These are phyloP conservation scores for Phytophthora ohioensis DNA, from an alignment of 352 stramenopile species.

Conservation along the genomic window DNA sequence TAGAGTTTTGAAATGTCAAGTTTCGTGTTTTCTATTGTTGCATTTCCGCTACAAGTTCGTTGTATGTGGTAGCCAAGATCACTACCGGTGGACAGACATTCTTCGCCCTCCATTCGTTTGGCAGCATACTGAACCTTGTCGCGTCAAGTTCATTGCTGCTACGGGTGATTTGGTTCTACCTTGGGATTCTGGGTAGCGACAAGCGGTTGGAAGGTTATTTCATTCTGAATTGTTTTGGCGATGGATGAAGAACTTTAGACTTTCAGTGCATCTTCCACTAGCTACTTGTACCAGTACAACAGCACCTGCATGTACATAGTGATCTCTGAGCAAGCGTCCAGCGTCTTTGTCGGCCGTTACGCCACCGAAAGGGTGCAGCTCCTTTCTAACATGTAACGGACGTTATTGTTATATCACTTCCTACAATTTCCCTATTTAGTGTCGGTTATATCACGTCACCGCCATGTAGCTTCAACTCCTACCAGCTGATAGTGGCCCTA, in stretches of 20 bases:
- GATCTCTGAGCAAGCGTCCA: not conserved
- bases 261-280: not conserved
- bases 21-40: too few species aligned
- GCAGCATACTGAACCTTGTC: too few species aligned
- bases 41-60: too few species aligned
- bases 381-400: not conserved
- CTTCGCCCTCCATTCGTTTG: too few species aligned
- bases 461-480: slow-evolving; percentile 16
- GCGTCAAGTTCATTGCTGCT: too few species aligned
- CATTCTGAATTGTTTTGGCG: too few species aligned
- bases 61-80: too few species aligned
- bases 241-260: not conserved
- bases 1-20: not conserved
- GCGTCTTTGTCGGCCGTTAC: slow-evolving; percentile 8
- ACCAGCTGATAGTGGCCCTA: slow-evolving; percentile 27
- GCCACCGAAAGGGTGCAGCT: slow-evolving; percentile 6
- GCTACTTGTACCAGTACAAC: not conserved
- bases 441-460: slow-evolving; percentile 8
- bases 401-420: not conserved
- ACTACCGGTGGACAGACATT: too few species aligned
- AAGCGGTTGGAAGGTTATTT: too few species aligned
- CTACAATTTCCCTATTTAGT: not conserved
- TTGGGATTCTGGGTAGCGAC: too few species aligned
- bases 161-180: too few species aligned
- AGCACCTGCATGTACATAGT: not conserved